Evolutionary conservation across 139 green algal genomes (phyloP), one percentile per base, ranked within the genome.

Genomic region (Chlorella vulgaris): DNA sequence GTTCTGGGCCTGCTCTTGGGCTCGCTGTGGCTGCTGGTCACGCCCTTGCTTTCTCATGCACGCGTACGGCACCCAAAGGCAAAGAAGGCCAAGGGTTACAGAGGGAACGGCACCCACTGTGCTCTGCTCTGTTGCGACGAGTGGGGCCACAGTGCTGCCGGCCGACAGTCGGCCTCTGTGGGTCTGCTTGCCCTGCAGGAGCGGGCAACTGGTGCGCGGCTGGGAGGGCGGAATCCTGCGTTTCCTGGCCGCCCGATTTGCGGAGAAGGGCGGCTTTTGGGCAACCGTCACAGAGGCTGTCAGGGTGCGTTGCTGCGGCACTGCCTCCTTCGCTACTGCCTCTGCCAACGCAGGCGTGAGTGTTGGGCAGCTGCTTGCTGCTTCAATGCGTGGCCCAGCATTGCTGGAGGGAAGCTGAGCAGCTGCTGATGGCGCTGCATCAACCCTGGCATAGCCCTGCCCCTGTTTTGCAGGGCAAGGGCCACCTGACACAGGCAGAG

Each of bases 191-290:
- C 4, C 43, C 42, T 40, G 50, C 73, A 79, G 73, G 33, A 53
- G 53, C 70, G 90, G 90, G 8, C 88, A 94, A 82, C 89, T 96
- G 63, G 89, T 96, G 40, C 68, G 73, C 0, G 93, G 93, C 42
- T 97, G 92, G 93, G 94, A 97, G 76, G 39, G 33, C 29, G 93
- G 93, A 40, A 86, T 96, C 81, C 66, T 93, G 15, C 69, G 77
- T 38, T 94, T 96, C 81, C 82, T 95, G 61, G 40, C 74, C 7
- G 90, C 90, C 10, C 79, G 84, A 28, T 78, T 91, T 18, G 65
- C 78, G 24, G 84, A 84, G 58, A 84, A 80, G 63, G 50, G 43
- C 35, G 73, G 73, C 35, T 79, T 79, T 35, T 67, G 53, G 51
- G 82, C 38, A 51, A 62, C 43, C 73, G 74, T 71, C 42, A 80